Evolutionary conservation across 768 basidiomycete species (phyloP).

Genomic region (Phaeotremella fagi): DNA sequence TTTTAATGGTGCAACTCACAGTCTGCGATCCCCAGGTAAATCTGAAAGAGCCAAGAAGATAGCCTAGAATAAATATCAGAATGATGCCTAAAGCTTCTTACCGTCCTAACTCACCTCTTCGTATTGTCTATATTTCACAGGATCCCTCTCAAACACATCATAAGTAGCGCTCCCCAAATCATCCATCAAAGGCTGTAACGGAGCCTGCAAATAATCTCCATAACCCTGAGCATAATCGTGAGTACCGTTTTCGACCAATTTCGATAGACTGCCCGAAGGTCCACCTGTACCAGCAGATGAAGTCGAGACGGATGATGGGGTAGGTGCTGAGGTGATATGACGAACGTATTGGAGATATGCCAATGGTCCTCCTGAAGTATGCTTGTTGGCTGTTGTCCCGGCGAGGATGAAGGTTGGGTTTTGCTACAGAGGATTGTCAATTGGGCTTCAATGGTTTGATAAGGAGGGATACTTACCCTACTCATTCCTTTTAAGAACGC

Average conservation of each 20-base stretch:
- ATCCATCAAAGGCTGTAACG: constrained; percentile 95
- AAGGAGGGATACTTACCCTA: constrained; percentile 23
- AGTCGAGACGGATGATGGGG: constrained; percentile 3
- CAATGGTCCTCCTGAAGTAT: constrained; percentile 71
- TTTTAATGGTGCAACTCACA: constrained; percentile 52
- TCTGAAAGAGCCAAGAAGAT: constrained; percentile 74
- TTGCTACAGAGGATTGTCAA: constrained; percentile 56
- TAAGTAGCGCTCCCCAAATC: constrained; percentile 93
- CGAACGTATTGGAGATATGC: constrained; percentile 80
- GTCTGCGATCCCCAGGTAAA: constrained; percentile 58
- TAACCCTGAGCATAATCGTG: constrained; percentile 51
- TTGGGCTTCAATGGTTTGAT: not conserved
- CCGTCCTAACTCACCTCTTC: constrained; percentile 68
- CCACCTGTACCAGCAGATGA: constrained; percentile 3
- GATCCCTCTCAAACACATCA: constrained; percentile 96
- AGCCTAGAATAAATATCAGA: constrained; percentile 54
- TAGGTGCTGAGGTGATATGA: constrained; percentile 37
- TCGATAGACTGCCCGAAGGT: constrained; percentile 2
- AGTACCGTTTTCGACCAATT: constrained; percentile 3
- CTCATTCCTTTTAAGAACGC: constrained; percentile 75
- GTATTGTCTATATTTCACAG: constrained; percentile 90
- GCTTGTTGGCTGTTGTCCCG: constrained; percentile 61
- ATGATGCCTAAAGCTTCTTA: not conserved
- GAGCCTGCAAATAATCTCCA: constrained; percentile 91
- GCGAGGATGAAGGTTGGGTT: constrained; percentile 79